A percentile compares a stretch with the other conserved stretches of the same genome.
Conservation (phyloP, 2,329 filamentous ascomycete genomes). For the Exophiala bonariae region DNA sequence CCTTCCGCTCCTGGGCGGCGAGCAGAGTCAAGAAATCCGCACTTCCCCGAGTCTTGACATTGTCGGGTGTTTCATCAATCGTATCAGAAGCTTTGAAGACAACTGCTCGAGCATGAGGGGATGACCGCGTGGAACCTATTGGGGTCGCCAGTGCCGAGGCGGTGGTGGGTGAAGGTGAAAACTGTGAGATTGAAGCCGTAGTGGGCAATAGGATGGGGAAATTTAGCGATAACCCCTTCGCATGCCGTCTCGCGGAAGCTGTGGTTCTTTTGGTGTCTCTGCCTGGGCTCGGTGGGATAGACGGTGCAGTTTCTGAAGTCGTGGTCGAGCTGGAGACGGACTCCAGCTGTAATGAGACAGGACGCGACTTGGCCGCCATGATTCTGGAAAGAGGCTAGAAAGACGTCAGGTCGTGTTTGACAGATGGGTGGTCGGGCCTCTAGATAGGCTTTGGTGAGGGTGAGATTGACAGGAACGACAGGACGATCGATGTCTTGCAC, state of each 20-base stretch:
- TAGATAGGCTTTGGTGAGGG: background rate
- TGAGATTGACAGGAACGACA: background rate
- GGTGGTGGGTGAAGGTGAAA: constrained; percentile 33
- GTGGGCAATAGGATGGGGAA: constrained; percentile 45
- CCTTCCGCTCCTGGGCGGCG: constrained; percentile 85
- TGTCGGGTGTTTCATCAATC: constrained; percentile 21
- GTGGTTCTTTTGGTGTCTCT: constrained; percentile 8
- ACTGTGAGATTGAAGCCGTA: constrained; percentile 3
- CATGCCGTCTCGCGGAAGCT: constrained; percentile 34
- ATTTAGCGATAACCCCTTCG: constrained; percentile 48
- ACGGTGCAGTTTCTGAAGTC: constrained; percentile 1
- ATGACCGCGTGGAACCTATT: constrained; percentile 26
- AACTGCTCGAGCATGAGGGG: constrained; percentile 15
- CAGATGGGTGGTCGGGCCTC: background rate
- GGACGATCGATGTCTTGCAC: too few species aligned
- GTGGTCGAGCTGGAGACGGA: background rate
- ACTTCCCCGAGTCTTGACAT: constrained; percentile 48
- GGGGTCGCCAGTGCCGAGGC: constrained; percentile 29
- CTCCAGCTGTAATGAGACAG: constrained; percentile 5
- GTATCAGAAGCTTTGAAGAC: constrained; percentile 12
- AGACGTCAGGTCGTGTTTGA: background rate
- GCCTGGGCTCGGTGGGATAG: constrained; percentile 7
- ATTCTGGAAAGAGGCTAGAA: background rate
- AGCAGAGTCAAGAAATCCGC: constrained; percentile 81
- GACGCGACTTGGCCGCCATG: constrained; percentile 3